phyloP scores from a whole-genome alignment of 768 basidiomycete genomes.

The Mycena floridula region DNA sequence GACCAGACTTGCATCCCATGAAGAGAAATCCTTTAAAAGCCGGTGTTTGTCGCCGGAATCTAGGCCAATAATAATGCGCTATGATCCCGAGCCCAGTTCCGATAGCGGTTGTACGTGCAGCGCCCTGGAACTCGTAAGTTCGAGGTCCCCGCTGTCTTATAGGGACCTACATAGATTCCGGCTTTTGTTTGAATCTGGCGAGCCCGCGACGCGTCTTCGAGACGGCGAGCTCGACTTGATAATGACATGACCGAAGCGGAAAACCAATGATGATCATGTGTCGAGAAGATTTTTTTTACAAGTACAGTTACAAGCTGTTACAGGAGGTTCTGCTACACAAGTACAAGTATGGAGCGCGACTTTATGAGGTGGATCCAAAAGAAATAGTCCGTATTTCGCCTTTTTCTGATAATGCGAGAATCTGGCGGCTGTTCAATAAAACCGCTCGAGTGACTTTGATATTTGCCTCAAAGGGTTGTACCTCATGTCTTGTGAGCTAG shows the following conservation, averaged over 20 bases:
- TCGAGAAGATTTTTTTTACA: too few relatives aligned
- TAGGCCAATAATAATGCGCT: conserved; percentile 66
- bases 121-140: conserved; percentile 42
- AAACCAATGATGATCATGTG: too few relatives aligned
- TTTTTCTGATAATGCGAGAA: conserved; percentile 33
- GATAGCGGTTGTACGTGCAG: conserved; percentile 41
- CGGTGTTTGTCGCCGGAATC: conserved; percentile 75
- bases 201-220: conserved; percentile 52
- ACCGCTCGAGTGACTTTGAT: too few relatives aligned
- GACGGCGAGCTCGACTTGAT: conserved; percentile 38
- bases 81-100: conserved; percentile 58
- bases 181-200: conserved; percentile 54
- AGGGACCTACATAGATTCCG: conserved; percentile 38
- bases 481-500: too few relatives aligned
- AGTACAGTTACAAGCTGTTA: too few relatives aligned
- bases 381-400: conserved; percentile 28
- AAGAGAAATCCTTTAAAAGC: conserved; percentile 79
- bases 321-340: too few relatives aligned
- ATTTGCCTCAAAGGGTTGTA: too few relatives aligned
- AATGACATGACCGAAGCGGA: too few relatives aligned
- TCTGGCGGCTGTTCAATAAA: conserved; percentile 22
- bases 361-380: too few relatives aligned
- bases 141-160: too few relatives aligned
- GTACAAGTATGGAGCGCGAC: too few relatives aligned
- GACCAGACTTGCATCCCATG: conserved; percentile 49